Percentiles rank a stretch among this genome's conserved stretches.
Evolutionary conservation across 2,329 filamentous ascomycete species (phyloP).

Genomic region (Pseudocercospora pini-densiflorae): DNA sequence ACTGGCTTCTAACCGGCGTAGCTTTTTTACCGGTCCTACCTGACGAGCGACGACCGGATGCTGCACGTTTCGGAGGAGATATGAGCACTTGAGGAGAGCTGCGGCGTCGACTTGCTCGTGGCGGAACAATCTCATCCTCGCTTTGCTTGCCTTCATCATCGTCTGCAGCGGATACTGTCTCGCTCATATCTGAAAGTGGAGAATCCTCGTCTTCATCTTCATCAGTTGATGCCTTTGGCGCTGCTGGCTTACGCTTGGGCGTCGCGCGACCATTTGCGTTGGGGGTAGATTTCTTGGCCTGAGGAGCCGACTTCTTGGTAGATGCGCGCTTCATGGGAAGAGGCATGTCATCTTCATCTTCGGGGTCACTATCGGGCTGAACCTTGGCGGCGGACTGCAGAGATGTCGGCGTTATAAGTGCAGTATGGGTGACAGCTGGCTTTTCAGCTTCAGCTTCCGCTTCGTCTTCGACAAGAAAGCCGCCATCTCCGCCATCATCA

Average conservation of each 20-base stretch:
- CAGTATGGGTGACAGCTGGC: slow-evolving; percentile 15
- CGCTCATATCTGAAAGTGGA: not conserved
- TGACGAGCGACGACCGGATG: slow-evolving; percentile 4
- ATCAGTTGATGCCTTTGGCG: not conserved
- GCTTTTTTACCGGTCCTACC: slow-evolving; percentile 29
- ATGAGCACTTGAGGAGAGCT: slow-evolving; percentile 35
- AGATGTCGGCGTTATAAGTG: slow-evolving; percentile 32
- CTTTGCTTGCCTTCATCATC: not conserved
- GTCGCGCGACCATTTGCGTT: not conserved
- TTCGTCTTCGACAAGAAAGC: slow-evolving; percentile 46
- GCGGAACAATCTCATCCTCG: slow-evolving; percentile 5
- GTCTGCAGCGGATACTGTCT: not conserved
- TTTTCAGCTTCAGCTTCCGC: slow-evolving; percentile 30
- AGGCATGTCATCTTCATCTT: slow-evolving; percentile 5
- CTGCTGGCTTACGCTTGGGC: not conserved
- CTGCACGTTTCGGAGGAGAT: slow-evolving; percentile 25
- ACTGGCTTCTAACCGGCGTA: slow-evolving; percentile 38
- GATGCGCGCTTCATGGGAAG: not conserved
- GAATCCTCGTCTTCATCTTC: not conserved
- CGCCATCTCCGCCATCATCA: slow-evolving; percentile 43
- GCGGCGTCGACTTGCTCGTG: slow-evolving; percentile 2
- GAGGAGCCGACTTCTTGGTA: not conserved
- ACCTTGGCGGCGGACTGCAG: slow-evolving; percentile 33
- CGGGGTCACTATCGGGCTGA: not conserved
- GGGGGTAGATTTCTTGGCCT: not conserved